Evolutionary conservation across 176 grass and related monocot genomes (phyloP), one percentile per base, ranked within the genome.

Genomic region (Elaeis guineensis): DNA sequence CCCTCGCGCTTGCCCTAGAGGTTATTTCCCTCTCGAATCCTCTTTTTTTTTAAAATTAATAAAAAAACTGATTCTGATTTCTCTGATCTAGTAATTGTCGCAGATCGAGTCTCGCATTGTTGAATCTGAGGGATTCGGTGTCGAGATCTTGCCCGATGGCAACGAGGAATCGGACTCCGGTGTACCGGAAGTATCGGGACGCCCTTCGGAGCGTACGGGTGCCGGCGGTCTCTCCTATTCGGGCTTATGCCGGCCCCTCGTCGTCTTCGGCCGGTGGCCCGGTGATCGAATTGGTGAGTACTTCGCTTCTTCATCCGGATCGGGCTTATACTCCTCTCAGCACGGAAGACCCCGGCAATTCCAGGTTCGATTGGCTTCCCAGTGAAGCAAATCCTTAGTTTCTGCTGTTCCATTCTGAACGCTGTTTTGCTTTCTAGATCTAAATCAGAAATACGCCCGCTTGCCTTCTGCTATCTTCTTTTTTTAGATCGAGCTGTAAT

Each of bases 101-200:
- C 28, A 30, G 28, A 30, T 62, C 71, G 71, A 19, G 64, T 60
- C 69, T 59, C 17, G 52, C 16, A 52, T 0, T 19, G 48, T 4
- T 17, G 28, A 51, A 71, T 71, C 55, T 69, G 52, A 53, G 52
- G 28, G 28, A 30, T 30, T 30, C 5, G 2, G 50, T 14, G 9
- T 52, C 6, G 23, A 26, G 60, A 62, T 62, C 30, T 57, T n/a
- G 7, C 32, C 28, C 30, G 21, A 80, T 80, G 77, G 55, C 77
- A 63, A 80, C 77, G 49, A 80, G 77, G 62, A 80, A 80, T 53
- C 77, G 77, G 16, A 80, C 69, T 16, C 39, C 69, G 9, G 35
- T 80, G 8, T 80, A 80, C 49, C 62, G 70, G 69, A 80, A 73
- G 62, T 80, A 80, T 55, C 69, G 77, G 19, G 77, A 80, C 8